These are phyloP conservation scores for Lentinus brumalis DNA, from an alignment of 768 basidiomycete genomes.

Conservation along the genomic window DNA sequence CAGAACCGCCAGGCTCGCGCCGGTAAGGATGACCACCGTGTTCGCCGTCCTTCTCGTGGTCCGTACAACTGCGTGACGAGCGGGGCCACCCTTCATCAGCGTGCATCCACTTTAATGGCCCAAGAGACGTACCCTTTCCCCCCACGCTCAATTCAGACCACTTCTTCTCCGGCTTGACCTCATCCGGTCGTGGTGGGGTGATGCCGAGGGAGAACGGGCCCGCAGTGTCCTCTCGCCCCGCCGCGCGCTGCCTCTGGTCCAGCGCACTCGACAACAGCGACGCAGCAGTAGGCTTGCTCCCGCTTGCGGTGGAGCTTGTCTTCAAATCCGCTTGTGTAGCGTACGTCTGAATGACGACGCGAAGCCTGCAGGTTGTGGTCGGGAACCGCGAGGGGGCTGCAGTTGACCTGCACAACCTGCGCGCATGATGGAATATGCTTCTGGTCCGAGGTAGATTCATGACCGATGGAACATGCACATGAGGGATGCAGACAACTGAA, in stretches of 20 bases:
- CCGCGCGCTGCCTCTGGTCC: conserved; percentile 52
- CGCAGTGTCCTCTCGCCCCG: conserved; percentile 54
- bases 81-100: no score
- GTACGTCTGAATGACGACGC: conserved; percentile 33
- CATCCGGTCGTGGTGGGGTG: conserved; percentile 53
- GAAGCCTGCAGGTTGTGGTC: not conserved
- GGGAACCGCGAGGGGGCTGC: not conserved
- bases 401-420: conserved; percentile 1
- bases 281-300: conserved; percentile 27
- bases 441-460: conserved; percentile 17
- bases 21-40: conserved; percentile 61
- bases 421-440: conserved; percentile 4
- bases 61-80: conserved; percentile 44
- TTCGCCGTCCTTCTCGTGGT: conserved; percentile 55
- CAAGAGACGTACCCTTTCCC: conserved; percentile 65
- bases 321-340: conserved; percentile 41
- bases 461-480: not conserved
- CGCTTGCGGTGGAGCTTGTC: not conserved
- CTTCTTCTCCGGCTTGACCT: conserved; percentile 60
- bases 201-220: conserved; percentile 82
- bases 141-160: conserved; percentile 79
- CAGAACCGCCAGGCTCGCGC: conserved; percentile 78
- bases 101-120: not conserved
- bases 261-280: conserved; percentile 65
- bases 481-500: not conserved